A percentile compares a stretch with the other conserved stretches of the same genome.
Evolutionary conservation across 495 filamentous ascomycete species (phyloP).

Genomic region (Talaromyces adpressus): DNA sequence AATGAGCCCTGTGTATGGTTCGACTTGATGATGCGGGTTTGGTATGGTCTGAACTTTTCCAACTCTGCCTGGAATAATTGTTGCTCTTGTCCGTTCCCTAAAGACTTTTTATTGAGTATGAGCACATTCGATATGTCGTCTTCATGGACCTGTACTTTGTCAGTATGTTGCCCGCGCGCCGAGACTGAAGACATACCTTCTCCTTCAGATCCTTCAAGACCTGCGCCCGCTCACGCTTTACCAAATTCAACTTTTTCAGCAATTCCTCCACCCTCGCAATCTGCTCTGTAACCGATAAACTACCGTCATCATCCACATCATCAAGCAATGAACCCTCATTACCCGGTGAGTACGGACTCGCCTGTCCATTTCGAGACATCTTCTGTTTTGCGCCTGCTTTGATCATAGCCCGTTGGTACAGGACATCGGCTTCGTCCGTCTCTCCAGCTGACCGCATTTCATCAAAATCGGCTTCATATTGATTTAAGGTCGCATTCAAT

Average conservation of each 20-base stretch:
- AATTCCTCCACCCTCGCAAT: slow-evolving; percentile 85
- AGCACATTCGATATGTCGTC: slow-evolving; percentile 96
- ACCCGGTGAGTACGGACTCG: slow-evolving; percentile 44
- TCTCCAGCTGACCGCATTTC: slow-evolving; percentile 92
- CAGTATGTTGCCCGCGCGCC: not conserved
- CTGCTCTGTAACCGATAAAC: slow-evolving; percentile 78
- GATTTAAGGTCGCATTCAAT: slow-evolving; percentile 72
- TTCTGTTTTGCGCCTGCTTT: slow-evolving; percentile 54
- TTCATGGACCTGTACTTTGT: slow-evolving; percentile 62
- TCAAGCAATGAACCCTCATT: slow-evolving; percentile 79
- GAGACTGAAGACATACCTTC: slow-evolving; percentile 50
- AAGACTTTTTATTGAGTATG: slow-evolving; percentile 94
- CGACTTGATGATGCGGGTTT: slow-evolving; percentile 82
- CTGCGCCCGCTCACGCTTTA: slow-evolving; percentile 84
- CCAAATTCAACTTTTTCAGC: slow-evolving; percentile 80
- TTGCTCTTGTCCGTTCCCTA: slow-evolving; percentile 72
- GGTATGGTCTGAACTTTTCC: slow-evolving; percentile 92
- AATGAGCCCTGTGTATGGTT: slow-evolving; percentile 89
- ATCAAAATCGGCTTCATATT: slow-evolving; percentile 81
- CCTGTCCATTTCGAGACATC: slow-evolving; percentile 54
- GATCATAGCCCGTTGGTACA: slow-evolving; percentile 79
- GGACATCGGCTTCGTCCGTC: slow-evolving; percentile 77
- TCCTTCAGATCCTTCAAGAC: slow-evolving; percentile 96
- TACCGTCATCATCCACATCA: slow-evolving; percentile 79
- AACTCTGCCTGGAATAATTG: slow-evolving; percentile 90